Percentiles rank a stretch among this genome's conserved stretches.
phyloP scores from a whole-genome alignment of 164 flowering plant species.

The Warburgia ugandensis region DNA sequence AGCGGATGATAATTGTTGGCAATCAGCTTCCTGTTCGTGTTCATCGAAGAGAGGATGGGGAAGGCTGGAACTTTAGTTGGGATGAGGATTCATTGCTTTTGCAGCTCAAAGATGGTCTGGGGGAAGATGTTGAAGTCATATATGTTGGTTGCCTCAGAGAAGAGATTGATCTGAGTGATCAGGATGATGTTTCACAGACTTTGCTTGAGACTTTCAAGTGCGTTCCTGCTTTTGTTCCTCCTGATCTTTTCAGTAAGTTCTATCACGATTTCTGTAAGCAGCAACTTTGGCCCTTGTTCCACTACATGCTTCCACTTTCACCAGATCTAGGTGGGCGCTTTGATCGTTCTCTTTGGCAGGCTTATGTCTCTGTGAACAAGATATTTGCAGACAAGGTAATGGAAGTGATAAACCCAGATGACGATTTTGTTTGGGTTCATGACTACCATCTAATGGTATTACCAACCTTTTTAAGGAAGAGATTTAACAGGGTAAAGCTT shows the following conservation, averaged over 20 bases:
- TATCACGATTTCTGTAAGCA: slow-evolving; percentile 63
- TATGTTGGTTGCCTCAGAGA: slow-evolving; percentile 52
- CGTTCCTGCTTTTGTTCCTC: slow-evolving; percentile 45
- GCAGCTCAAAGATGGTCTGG: slow-evolving; percentile 53
- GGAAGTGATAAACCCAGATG: slow-evolving; percentile 61
- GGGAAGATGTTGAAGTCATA: slow-evolving; percentile 47
- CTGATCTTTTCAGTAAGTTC: slow-evolving; percentile 39
- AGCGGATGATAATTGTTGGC: slow-evolving; percentile 81
- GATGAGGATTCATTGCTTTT: slow-evolving; percentile 55
- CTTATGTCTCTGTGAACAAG: slow-evolving; percentile 58
- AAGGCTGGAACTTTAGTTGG: slow-evolving; percentile 56
- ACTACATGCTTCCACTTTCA: slow-evolving; percentile 61
- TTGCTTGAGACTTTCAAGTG: slow-evolving; percentile 54
- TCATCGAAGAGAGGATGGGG: slow-evolving; percentile 36
- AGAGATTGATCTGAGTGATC: slow-evolving; percentile 39
- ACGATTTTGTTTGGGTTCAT: slow-evolving; percentile 62
- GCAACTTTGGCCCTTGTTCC: slow-evolving; percentile 58
- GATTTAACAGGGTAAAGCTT: slow-evolving; percentile 48
- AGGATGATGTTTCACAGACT: slow-evolving; percentile 51
- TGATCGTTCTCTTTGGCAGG: slow-evolving; percentile 54
- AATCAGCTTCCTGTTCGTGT: slow-evolving; percentile 87
- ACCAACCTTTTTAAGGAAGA: slow-evolving; percentile 52
- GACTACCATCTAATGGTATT: slow-evolving; percentile 62
- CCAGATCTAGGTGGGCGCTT: slow-evolving; percentile 55
- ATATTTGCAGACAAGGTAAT: slow-evolving; percentile 60